Evolutionary conservation across 306 rosid species (phyloP).

Genomic region (Glycine tomentella): DNA sequence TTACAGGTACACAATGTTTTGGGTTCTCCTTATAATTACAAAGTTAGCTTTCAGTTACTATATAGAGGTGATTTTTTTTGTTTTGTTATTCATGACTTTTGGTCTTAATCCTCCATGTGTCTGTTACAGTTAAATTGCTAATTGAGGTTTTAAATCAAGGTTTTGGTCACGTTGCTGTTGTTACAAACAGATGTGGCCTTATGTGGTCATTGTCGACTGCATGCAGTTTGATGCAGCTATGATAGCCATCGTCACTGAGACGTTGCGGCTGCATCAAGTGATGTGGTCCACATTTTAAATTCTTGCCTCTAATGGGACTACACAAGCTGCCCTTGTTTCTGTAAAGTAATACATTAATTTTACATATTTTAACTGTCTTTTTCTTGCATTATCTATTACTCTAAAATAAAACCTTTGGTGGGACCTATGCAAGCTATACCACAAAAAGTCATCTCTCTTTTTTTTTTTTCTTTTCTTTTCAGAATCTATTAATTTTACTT

Average conservation of each 20-base stretch:
- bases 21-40: slow-evolving; percentile 87
- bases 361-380: too few species aligned
- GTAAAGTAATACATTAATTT: background rate
- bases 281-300: background rate
- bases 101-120: background rate
- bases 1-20: slow-evolving; percentile 91
- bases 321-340: slow-evolving; percentile 54
- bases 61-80: slow-evolving; percentile 74
- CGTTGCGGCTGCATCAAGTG: background rate
- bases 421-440: background rate
- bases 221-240: background rate
- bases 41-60: slow-evolving; percentile 97
- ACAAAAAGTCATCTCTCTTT: background rate
- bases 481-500: slow-evolving; percentile 12
- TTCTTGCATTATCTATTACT: too few species aligned
- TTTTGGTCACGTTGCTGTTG: background rate
- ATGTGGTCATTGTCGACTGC: background rate
- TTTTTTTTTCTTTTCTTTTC: slow-evolving; percentile 24
- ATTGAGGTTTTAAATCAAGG: background rate
- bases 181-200: background rate
- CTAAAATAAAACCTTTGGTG: background rate
- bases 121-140: slow-evolving; percentile 42
- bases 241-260: background rate
- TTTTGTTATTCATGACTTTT: slow-evolving; percentile 24
- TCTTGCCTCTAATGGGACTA: background rate